Evolutionary conservation across 2,329 filamentous ascomycete genomes (phyloP).

Genomic region (Xylariaceae sp.): DNA sequence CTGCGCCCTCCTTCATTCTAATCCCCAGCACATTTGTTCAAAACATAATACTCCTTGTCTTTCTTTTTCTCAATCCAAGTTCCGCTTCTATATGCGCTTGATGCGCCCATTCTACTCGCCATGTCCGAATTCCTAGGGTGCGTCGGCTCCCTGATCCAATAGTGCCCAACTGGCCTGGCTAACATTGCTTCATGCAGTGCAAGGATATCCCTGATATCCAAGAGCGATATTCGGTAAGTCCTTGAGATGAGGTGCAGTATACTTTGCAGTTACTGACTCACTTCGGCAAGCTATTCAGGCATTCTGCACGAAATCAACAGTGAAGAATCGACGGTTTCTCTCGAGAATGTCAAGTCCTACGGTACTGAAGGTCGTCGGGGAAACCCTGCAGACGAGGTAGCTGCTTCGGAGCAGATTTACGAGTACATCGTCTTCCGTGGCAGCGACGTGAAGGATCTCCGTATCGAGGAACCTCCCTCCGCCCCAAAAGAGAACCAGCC

Average conservation of each 20-base stretch:
- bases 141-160: slow-evolving; percentile 16
- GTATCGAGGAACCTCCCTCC: slow-evolving; percentile 77
- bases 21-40: neutral
- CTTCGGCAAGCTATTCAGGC: slow-evolving; percentile 73
- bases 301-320: slow-evolving; percentile 97
- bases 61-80: slow-evolving; percentile 7
- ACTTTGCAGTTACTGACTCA: slow-evolving; percentile 12
- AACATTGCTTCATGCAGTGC: slow-evolving; percentile 50
- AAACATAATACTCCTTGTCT: neutral
- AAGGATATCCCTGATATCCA: slow-evolving; percentile 93
- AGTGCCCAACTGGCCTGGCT: slow-evolving; percentile 10
- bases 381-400: slow-evolving; percentile 74
- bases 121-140: slow-evolving; percentile 61
- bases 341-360: slow-evolving; percentile 92
- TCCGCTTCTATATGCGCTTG: slow-evolving; percentile 21
- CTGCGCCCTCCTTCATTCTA: slow-evolving; percentile 8
- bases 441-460: slow-evolving; percentile 96
- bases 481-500: slow-evolving; percentile 69
- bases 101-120: slow-evolving; percentile 24
- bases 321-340: slow-evolving; percentile 89
- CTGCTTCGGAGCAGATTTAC: slow-evolving; percentile 81
- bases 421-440: slow-evolving; percentile 98
- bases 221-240: slow-evolving; percentile 89
- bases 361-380: slow-evolving; percentile 87
- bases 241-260: slow-evolving; percentile 12